Evolutionary conservation across 371 early-diverging fungal species (phyloP), one percentile per base, ranked within the genome.

Genomic region (Chytridium lagenaria): DNA sequence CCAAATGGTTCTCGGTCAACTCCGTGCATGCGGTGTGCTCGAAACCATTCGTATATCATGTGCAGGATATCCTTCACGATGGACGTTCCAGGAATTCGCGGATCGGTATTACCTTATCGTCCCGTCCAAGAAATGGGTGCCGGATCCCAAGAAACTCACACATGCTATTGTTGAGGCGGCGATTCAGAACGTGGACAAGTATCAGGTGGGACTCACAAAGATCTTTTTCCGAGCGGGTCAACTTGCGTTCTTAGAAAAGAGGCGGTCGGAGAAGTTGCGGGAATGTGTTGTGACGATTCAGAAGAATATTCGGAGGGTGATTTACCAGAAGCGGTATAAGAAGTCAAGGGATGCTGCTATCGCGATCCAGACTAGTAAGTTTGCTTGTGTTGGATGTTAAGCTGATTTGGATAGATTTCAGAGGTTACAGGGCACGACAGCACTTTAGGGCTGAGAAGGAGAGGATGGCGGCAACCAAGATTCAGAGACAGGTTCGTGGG

Each of bases 211-310:
- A 72, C 81, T 90, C 40, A 95, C 98, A 23, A 98, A 97, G 84
- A 93, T 99, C 70, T 99, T 99, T 81, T 99, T 99, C 93, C 92
- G 98, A n/a, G 95, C 99, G 44, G 99, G 99, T 69, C 93, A 92
- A 73, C 72, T 85, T 59, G 68, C 59, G 37, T 65, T 52, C 34
- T 83, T 98, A 71, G 98, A 97, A 80, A 95, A 94, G 81, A 83
- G 90, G 38, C 90, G 97, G 50, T 86, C 92, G 5, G 94, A 95
- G 70, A 87, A 91, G 63, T 84, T 94, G 78, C 90, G 92, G 40
- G 85, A 85, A 40, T 92, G 91, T 40, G 95, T 95, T 30, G 89
- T 92, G 7, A 72, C 92, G 73, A 88, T 96, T 77, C 96, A 97
- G 85, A 93, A 95, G 87, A 94, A 95, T 77, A 90, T 93, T 77